These are phyloP conservation scores for Candida jianshihensis DNA, from an alignment of 805 yeast genomes.

Conservation along the genomic window DNA sequence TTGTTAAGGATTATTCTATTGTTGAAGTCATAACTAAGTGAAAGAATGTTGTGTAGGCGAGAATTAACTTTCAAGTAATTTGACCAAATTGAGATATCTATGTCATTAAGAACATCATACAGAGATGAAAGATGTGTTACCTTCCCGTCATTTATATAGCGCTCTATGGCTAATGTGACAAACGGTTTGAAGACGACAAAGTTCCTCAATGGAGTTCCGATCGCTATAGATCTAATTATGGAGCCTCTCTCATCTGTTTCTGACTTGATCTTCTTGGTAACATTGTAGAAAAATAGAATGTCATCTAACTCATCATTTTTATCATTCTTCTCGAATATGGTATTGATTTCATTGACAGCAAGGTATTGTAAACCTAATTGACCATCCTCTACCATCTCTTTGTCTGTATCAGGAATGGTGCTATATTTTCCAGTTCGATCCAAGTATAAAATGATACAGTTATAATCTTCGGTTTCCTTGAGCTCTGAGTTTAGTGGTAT, in stretches of 20 bases:
- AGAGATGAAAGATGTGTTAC: constrained; percentile 13
- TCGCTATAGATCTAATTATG: constrained; percentile 48
- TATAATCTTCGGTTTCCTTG: constrained; percentile 49
- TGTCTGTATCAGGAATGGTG: constrained; percentile 14
- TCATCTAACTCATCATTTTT: constrained; percentile 16
- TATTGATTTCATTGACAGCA: constrained; percentile 11
- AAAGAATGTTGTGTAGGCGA: constrained; percentile 11
- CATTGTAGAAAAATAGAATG: constrained; percentile 48
- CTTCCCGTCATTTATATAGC: constrained; percentile 19
- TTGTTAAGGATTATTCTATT: constrained; percentile 15
- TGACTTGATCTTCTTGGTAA: constrained; percentile 41
- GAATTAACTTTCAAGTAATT: constrained; percentile 8
- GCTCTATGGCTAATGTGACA: constrained; percentile 42
- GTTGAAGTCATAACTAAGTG: constrained; percentile 15
- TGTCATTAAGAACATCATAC: constrained; percentile 17
- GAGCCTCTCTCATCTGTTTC: constrained; percentile 47
- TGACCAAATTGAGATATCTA: constrained; percentile 19
- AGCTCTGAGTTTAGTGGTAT: constrained; percentile 55
- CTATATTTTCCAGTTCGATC: constrained; percentile 22
- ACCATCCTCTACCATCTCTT: constrained; percentile 12
- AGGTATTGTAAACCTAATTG: constrained; percentile 7
- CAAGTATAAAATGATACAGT: constrained; percentile 45
- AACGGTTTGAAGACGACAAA: constrained; percentile 56
- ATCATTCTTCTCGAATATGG: constrained; percentile 16
- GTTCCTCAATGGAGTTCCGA: constrained; percentile 46